Evolutionary conservation across 495 filamentous ascomycete genomes (phyloP).

Genomic region (Trichoderma virens): DNA sequence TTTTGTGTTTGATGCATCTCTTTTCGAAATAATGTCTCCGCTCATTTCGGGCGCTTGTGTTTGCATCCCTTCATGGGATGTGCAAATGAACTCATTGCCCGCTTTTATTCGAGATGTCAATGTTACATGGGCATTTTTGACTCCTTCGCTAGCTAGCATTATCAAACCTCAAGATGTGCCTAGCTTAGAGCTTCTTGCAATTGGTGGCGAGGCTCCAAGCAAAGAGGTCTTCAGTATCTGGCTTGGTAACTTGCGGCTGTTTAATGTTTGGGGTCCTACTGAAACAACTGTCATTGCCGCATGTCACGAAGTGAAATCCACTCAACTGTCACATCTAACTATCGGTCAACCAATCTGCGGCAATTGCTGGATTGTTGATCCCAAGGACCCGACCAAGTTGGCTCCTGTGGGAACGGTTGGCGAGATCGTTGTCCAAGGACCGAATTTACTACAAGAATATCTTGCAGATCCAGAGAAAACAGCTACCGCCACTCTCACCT

Average conservation of each 20-base stretch:
- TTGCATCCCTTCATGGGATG: slow-evolving; percentile 50
- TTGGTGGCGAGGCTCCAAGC: slow-evolving; percentile 34
- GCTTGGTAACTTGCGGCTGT: slow-evolving; percentile 17
- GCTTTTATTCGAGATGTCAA: slow-evolving; percentile 26
- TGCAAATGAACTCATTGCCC: slow-evolving; percentile 32
- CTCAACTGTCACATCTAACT: slow-evolving; percentile 24
- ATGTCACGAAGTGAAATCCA: not conserved
- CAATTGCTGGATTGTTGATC: slow-evolving; percentile 37
- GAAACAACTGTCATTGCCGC: slow-evolving; percentile 18
- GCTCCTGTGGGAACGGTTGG: slow-evolving; percentile 39
- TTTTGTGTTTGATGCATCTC: slow-evolving; percentile 44
- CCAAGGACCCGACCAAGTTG: slow-evolving; percentile 37
- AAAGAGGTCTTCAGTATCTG: slow-evolving; percentile 14
- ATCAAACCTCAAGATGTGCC: slow-evolving; percentile 32
- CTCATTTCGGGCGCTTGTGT: slow-evolving; percentile 50
- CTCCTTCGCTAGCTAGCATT: slow-evolving; percentile 47
- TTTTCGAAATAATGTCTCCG: slow-evolving; percentile 42
- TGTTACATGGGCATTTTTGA: slow-evolving; percentile 37
- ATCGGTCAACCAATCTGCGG: slow-evolving; percentile 37
- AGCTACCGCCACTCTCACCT: not conserved
- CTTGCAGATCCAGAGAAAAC: not conserved
- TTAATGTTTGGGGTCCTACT: slow-evolving; percentile 11
- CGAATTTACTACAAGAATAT: slow-evolving; percentile 29
- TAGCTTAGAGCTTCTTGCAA: slow-evolving; percentile 28
- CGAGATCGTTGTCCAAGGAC: slow-evolving; percentile 39